These are phyloP conservation scores for Cajanus cajan DNA, from an alignment of 306 rosid genomes.

Conservation along the genomic window DNA sequence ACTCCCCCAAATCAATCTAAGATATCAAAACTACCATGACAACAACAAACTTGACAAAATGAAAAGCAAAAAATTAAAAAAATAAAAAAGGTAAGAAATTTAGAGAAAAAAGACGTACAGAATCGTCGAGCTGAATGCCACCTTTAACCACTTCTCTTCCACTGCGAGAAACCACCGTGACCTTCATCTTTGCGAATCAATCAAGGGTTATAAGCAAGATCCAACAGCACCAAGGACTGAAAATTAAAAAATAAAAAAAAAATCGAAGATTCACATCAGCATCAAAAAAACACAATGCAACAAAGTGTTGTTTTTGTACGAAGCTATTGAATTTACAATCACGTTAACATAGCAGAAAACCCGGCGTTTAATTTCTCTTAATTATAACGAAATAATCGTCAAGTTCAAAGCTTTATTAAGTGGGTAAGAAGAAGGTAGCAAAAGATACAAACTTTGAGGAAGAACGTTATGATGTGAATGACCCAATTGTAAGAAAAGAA, in stretches of 20 bases:
- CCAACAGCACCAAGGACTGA: slow-evolving; percentile 8
- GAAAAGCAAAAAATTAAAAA: background rate
- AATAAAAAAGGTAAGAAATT: background rate
- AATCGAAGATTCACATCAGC: slow-evolving; percentile 10
- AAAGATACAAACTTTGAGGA: slow-evolving; percentile 7
- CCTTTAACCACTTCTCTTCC: slow-evolving; percentile 83
- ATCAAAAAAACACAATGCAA: background rate
- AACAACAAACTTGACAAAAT: background rate
- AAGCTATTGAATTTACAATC: slow-evolving; percentile 6
- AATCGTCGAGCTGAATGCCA: slow-evolving; percentile 71
- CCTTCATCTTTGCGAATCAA: slow-evolving; percentile 59
- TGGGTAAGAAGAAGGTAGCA: background rate
- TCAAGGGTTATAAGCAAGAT: slow-evolving; percentile 32
- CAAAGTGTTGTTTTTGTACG: background rate
- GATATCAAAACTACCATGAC: slow-evolving; percentile 3
- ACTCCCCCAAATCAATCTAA: background rate
- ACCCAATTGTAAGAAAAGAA: background rate
- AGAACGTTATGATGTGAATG: background rate
- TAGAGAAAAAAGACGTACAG: slow-evolving; percentile 49
- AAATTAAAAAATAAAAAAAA: background rate
- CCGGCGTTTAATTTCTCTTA: background rate
- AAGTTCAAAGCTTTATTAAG: background rate
- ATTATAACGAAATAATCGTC: background rate
- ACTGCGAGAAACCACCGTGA: slow-evolving; percentile 71
- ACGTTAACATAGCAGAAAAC: background rate